Evolutionary conservation across 306 rosid species (phyloP), one percentile per base, ranked within the genome.

Genomic region (Cicer arietinum): DNA sequence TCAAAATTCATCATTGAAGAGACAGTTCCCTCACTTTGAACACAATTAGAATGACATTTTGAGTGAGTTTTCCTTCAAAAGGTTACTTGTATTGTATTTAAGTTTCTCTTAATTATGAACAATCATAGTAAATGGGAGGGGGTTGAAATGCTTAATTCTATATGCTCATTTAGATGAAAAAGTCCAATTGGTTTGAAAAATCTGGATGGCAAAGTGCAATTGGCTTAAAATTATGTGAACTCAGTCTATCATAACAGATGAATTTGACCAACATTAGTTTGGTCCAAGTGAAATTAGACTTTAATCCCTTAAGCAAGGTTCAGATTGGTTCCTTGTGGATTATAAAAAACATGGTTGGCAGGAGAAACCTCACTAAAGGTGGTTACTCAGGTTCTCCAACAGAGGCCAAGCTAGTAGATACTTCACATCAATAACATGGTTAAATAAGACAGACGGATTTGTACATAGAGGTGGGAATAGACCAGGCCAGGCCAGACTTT

Each of bases 21-120:
- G 54, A 50, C 50, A 52, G 60, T 8, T 35, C 47, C 44, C 68
- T 79, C 10, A 54, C 68, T 30, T 30, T 30, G 5, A 30, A 64
- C 66, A 41, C 48, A 71, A 25, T 1, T 22, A 71, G 47, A 51
- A 61, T 42, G 18, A 12, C 56, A 61, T 41, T 60, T n/a, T 39
- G 42, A 52, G 20, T 25, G 22, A 39, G 6, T 48, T 50, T 70
- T 78, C 41, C 64, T 40, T 14, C 7, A 7, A 17, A 54, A 68
- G 6, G 50, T 37, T 35, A 56, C 52, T 14, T 44, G 10, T 42
- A 10, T 45, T 35, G 45, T 13, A 10, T 4, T 54, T 10, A 79
- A 64, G 41, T 25, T 78, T 52, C 51, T n/a, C 48, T 59, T 62
- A 61, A n/a, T 42, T 70, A 17, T 53, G 48, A 71, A 51, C 48